These are phyloP conservation scores for Syncephalastrum monosporum DNA, from an alignment of 371 early-diverging fungal genomes.

Conservation along the genomic window DNA sequence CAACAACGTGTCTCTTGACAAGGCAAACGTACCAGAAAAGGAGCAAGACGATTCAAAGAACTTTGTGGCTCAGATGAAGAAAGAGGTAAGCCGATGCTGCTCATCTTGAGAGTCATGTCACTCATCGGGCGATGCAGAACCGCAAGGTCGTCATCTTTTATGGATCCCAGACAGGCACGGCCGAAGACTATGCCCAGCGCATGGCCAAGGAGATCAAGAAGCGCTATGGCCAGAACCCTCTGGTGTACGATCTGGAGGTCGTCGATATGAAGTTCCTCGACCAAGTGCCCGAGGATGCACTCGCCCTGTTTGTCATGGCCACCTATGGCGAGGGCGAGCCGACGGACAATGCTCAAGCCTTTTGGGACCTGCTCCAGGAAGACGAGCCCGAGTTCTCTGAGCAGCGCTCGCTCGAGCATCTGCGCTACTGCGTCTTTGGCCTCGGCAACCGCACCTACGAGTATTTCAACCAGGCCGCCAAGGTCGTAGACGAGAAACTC, in stretches of 20 bases:
- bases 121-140: constrained; percentile 25
- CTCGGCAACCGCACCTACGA: constrained; percentile 96
- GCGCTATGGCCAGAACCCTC: constrained; percentile 63
- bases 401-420: constrained; percentile 56
- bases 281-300: constrained; percentile 49
- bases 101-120: not conserved
- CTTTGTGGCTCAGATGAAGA: constrained; percentile 32
- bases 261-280: constrained; percentile 77
- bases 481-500: constrained; percentile 65
- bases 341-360: constrained; percentile 82
- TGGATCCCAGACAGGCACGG: constrained; percentile 94
- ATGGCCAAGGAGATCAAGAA: constrained; percentile 75
- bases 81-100: constrained; percentile 33
- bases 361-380: constrained; percentile 65
- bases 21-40: not conserved
- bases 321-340: constrained; percentile 90
- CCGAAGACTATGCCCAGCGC: constrained; percentile 88
- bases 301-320: constrained; percentile 79
- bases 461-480: constrained; percentile 80
- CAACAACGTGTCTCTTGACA: not conserved
- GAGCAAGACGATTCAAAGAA: constrained; percentile 7
- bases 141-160: constrained; percentile 74
- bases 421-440: constrained; percentile 83
- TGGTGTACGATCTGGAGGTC: constrained; percentile 79
- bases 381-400: constrained; percentile 64